These are phyloP conservation scores for Pogostemon cablin DNA, from an alignment of 257 asterid species.

Conservation along the genomic window DNA sequence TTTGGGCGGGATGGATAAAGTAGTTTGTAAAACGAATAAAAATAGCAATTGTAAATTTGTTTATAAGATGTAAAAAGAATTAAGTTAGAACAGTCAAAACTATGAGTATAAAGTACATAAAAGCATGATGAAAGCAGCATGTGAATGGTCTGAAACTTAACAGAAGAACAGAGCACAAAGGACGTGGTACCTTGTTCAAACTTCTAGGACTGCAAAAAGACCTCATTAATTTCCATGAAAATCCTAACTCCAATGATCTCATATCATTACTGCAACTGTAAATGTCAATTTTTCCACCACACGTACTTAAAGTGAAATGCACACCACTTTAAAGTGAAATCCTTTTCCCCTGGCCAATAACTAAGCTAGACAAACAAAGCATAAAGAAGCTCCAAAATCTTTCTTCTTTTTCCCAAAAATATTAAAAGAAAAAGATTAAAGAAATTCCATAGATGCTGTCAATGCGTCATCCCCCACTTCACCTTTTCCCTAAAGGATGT, in stretches of 20 bases:
- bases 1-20: no score
- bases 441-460: slow-evolving; percentile 39
- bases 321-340: slow-evolving; percentile 37
- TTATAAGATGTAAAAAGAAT: no score
- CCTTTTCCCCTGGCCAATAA: slow-evolving; percentile 42
- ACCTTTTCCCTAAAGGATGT: slow-evolving; percentile 36
- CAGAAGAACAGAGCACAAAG: background rate
- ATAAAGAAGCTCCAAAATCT: slow-evolving; percentile 41
- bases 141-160: background rate
- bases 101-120: background rate
- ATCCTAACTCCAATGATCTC: slow-evolving; percentile 34
- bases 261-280: slow-evolving; percentile 31
- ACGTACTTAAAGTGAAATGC: slow-evolving; percentile 32
- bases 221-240: background rate
- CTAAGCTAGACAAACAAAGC: slow-evolving; percentile 37
- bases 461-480: slow-evolving; percentile 49
- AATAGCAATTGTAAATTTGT: no score
- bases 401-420: slow-evolving; percentile 33
- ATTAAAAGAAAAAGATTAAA: background rate
- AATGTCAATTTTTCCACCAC: slow-evolving; percentile 35
- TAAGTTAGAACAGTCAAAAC: no score
- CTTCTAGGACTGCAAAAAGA: background rate
- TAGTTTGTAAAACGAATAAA: no score
- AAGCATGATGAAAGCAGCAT: background rate
- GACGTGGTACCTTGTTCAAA: slow-evolving; percentile 8